Evolutionary conservation across 2,329 filamentous ascomycete genomes (phyloP).

Genomic region (Periglandula ipomoeae): DNA sequence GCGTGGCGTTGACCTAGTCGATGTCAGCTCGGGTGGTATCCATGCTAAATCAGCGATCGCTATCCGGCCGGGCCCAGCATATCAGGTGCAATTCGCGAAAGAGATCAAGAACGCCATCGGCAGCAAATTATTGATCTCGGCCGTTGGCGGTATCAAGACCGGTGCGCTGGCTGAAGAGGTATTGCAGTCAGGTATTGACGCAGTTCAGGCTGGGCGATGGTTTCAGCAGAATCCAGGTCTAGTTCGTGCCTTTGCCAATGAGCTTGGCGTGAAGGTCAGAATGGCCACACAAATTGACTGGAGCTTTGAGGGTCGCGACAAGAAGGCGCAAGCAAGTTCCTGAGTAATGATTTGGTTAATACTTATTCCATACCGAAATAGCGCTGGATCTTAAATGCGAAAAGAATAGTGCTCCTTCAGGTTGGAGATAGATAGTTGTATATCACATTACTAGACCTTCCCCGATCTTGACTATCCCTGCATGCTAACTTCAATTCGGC

Average conservation of each 20-base stretch:
- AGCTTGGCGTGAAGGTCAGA: slow-evolving; percentile 36
- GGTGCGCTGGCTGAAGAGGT: too few relatives aligned
- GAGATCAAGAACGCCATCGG: slow-evolving; percentile 63
- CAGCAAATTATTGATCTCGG: slow-evolving; percentile 38
- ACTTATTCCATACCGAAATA: too few relatives aligned
- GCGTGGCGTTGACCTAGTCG: slow-evolving; percentile 64
- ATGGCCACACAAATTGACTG: slow-evolving; percentile 46
- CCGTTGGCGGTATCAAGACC: slow-evolving; percentile 40
- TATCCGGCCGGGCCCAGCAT: slow-evolving; percentile 50
- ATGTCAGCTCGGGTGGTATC: slow-evolving; percentile 60
- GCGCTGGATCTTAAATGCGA: too few relatives aligned
- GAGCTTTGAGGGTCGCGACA: slow-evolving; percentile 39
- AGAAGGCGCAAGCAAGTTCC: too few relatives aligned
- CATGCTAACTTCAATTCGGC: too few relatives aligned
- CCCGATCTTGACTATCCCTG: too few relatives aligned
- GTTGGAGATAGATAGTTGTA: too few relatives aligned
- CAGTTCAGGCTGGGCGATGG: slow-evolving; percentile 38
- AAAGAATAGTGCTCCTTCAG: too few relatives aligned
- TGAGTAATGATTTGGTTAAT: too few relatives aligned
- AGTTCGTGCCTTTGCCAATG: slow-evolving; percentile 46
- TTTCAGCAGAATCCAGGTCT: slow-evolving; percentile 52
- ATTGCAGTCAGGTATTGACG: slow-evolving; percentile 44
- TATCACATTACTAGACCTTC: too few relatives aligned
- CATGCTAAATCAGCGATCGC: slow-evolving; percentile 51
- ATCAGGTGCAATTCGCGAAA: slow-evolving; percentile 63